phyloP scores from a whole-genome alignment of 2,329 filamentous ascomycete genomes.

The Sporothrix sp. region DNA sequence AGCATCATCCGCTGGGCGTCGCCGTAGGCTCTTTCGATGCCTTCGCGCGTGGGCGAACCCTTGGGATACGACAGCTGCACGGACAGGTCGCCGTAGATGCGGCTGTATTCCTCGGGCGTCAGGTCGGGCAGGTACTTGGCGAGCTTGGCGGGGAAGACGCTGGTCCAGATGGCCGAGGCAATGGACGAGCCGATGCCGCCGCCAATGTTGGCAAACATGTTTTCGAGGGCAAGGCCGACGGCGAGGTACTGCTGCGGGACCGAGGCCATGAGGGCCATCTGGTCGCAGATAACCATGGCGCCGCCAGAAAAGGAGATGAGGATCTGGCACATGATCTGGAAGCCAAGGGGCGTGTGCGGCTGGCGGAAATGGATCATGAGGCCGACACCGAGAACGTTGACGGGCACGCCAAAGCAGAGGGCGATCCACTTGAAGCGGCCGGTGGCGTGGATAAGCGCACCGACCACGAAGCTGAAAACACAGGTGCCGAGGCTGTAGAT shows the following conservation, averaged over 20 bases:
- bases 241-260: constrained; percentile 35
- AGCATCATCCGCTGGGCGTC: constrained; percentile 39
- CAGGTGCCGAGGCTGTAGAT: constrained; percentile 23
- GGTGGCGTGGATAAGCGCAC: constrained; percentile 25
- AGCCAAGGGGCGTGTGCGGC: constrained; percentile 36
- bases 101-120: constrained; percentile 26
- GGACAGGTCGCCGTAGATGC: constrained; percentile 43
- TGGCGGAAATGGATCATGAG: constrained; percentile 48
- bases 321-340: constrained; percentile 49
- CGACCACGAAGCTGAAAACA: constrained; percentile 35
- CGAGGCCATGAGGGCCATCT: constrained; percentile 51
- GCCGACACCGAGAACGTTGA: constrained; percentile 43
- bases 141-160: constrained; percentile 43
- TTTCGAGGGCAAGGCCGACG: constrained; percentile 9
- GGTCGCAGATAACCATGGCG: constrained; percentile 47
- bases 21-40: constrained; percentile 48
- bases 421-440: constrained; percentile 38
- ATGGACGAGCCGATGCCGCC: constrained; percentile 50
- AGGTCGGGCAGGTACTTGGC: constrained; percentile 37
- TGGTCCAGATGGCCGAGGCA: constrained; percentile 52
- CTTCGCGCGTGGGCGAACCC: constrained; percentile 38
- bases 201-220: constrained; percentile 45
- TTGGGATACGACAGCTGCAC: constrained; percentile 42
- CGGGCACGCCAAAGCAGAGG: constrained; percentile 37
- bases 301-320: constrained; percentile 43